phyloP scores from a whole-genome alignment of 2,329 filamentous ascomycete species.

The Fusarium incarnatum region DNA sequence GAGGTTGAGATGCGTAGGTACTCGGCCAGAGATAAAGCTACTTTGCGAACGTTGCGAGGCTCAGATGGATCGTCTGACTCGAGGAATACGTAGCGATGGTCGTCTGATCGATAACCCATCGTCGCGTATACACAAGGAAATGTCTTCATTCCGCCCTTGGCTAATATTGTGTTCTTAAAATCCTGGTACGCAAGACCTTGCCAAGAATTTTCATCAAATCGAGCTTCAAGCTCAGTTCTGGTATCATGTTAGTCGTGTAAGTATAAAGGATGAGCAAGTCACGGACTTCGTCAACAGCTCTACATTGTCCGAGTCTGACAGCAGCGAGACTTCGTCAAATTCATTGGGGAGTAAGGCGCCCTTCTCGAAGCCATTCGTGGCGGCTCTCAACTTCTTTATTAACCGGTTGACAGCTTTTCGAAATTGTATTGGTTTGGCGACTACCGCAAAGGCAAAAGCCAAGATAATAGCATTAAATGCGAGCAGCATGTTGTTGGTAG shows the following conservation, averaged over 20 bases:
- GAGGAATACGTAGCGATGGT: conserved; percentile 5
- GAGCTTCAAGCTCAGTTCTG: not conserved
- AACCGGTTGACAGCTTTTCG: not conserved
- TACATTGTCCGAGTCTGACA: not conserved
- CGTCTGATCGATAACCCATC: not conserved
- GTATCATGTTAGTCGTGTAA: not conserved
- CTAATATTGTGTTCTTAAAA: not conserved
- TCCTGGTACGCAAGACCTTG: conserved; percentile 7
- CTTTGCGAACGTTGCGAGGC: not conserved
- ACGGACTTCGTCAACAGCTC: conserved; percentile 5
- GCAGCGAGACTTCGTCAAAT: fast-evolving
- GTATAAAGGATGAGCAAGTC: no score
- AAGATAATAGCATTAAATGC: not conserved
- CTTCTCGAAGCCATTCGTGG: not conserved
- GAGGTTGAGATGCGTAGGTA: conserved; percentile 1
- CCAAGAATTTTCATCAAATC: conserved; percentile 1
- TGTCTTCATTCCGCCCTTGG: not conserved
- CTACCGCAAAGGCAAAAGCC: not conserved
- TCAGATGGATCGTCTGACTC: conserved; percentile 5
- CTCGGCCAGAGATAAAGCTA: not conserved
- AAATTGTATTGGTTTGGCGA: not conserved
- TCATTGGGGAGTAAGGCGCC: no score
- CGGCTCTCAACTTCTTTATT: not conserved
- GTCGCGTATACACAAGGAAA: conserved; percentile 11
- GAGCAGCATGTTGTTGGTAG: not conserved